Conservation (phyloP, 352 stramenopile genomes). For the Globisporangium okanoganense region DNA sequence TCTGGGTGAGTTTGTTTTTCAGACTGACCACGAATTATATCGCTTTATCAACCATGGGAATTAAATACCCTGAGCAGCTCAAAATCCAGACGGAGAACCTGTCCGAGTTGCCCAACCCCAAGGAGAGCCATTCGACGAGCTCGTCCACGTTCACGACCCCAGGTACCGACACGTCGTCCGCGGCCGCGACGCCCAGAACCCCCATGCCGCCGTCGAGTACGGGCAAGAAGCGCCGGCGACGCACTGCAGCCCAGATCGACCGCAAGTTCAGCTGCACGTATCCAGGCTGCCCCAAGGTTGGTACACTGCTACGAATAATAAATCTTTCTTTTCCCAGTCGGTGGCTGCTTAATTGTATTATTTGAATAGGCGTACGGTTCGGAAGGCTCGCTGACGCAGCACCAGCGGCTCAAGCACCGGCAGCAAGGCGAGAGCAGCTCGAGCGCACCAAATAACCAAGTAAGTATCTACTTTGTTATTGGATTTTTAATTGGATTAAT, state of each 20-base stretch:
- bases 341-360: neutral
- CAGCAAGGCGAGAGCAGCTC: constrained; percentile 26
- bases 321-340: too few species aligned
- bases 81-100: constrained; percentile 56
- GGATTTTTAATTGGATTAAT: too few species aligned
- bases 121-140: constrained; percentile 16
- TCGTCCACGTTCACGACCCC: constrained; percentile 19
- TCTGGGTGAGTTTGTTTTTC: neutral
- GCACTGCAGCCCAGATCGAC: constrained; percentile 76
- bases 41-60: too few species aligned
- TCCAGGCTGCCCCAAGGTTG: constrained; percentile 57
- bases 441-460: constrained; percentile 28
- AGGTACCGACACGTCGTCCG: constrained; percentile 14
- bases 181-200: constrained; percentile 21
- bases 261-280: constrained; percentile 71
- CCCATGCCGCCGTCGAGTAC: constrained; percentile 33
- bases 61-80: constrained; percentile 31
- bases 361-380: constrained; percentile 63
- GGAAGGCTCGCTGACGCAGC: constrained; percentile 74
- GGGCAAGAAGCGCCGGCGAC: constrained; percentile 69
- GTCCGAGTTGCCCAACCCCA: constrained; percentile 12
- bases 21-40: neutral
- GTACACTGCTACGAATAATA: constrained; percentile 17
- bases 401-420: constrained; percentile 76
- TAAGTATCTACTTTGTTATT: too few species aligned